A percentile compares a stretch with the other conserved stretches of the same genome.
phyloP scores from a whole-genome alignment of 2,329 filamentous ascomycete species.

The Hypomyces perniciosus region DNA sequence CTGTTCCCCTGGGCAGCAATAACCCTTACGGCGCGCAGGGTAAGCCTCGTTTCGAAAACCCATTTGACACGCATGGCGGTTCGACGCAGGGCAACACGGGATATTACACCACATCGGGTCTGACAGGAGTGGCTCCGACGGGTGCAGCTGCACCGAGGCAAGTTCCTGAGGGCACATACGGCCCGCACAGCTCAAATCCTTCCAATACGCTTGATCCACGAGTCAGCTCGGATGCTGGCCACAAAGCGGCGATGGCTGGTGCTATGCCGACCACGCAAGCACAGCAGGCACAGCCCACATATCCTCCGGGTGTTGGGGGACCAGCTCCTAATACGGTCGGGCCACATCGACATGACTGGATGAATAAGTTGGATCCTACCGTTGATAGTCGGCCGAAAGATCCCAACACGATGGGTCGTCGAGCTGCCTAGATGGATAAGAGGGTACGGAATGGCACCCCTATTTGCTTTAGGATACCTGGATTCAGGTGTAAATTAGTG shows the following conservation, averaged over 20 bases:
- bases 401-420: too few species aligned
- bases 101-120: slow-evolving; percentile 7
- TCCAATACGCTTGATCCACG: slow-evolving; percentile 42
- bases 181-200: slow-evolving; percentile 29
- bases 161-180: slow-evolving; percentile 11
- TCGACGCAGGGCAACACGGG: slow-evolving; percentile 18
- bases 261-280: not conserved
- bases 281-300: not conserved
- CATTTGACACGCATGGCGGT: slow-evolving; percentile 41
- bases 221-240: slow-evolving; percentile 31
- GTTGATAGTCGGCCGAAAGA: slow-evolving; percentile 7
- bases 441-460: not conserved
- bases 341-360: slow-evolving; percentile 12
- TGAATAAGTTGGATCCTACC: slow-evolving; percentile 14
- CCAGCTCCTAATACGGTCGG: slow-evolving; percentile 14
- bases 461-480: not conserved
- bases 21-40: slow-evolving; percentile 21
- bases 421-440: too few species aligned
- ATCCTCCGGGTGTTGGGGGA: slow-evolving; percentile 2
- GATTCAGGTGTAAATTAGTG: not conserved
- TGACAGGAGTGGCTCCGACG: not conserved
- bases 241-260: not conserved
- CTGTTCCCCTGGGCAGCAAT: slow-evolving; percentile 3
- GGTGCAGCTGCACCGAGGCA: not conserved
- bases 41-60: slow-evolving; percentile 35